Conservation (phyloP, 176 grass and related monocot species). For the Elaeis guineensis region DNA sequence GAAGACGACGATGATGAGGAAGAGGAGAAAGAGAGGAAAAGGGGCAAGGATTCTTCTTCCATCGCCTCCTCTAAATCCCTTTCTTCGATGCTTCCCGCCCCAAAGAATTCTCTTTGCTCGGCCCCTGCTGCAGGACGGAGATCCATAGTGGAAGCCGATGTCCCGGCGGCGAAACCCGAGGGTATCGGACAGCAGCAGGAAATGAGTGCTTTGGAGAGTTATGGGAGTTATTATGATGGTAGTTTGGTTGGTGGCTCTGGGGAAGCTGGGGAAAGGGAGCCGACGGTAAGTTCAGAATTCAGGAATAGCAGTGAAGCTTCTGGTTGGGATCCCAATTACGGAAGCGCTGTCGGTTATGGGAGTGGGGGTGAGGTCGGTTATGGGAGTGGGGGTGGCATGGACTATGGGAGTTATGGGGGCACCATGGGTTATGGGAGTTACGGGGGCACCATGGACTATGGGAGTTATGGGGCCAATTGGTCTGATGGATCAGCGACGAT, state of each 20-base stretch:
- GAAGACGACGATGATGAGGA: no score
- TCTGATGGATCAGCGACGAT: constrained; percentile 11
- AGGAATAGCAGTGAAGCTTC: constrained; percentile 30
- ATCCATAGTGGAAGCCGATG: constrained; percentile 31
- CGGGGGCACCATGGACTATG: constrained; percentile 19
- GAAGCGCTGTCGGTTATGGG: constrained; percentile 6
- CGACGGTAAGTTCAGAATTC: constrained; percentile 19
- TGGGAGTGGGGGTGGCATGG: no score
- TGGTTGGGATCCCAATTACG: constrained; percentile 31
- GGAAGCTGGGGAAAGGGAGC: constrained; percentile 21
- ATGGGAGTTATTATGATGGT: neutral
- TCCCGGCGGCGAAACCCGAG: constrained; percentile 11
- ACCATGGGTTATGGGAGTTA: constrained; percentile 14
- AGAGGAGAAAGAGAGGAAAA: no score
- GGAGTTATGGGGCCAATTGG: constrained; percentile 20
- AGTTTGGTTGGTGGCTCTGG: neutral
- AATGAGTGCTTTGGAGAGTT: neutral
- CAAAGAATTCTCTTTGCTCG: constrained; percentile 63
- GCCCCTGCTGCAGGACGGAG: constrained; percentile 28
- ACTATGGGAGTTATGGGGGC: no score
- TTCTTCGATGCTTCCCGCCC: constrained; percentile 76
- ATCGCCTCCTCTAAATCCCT: constrained; percentile 5
- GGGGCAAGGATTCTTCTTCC: no score
- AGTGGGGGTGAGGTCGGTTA: constrained; percentile 4
- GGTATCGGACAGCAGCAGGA: constrained; percentile 23